These are phyloP conservation scores for Fusarium falciforme DNA, from an alignment of 2,329 filamentous ascomycete genomes.

Conservation along the genomic window DNA sequence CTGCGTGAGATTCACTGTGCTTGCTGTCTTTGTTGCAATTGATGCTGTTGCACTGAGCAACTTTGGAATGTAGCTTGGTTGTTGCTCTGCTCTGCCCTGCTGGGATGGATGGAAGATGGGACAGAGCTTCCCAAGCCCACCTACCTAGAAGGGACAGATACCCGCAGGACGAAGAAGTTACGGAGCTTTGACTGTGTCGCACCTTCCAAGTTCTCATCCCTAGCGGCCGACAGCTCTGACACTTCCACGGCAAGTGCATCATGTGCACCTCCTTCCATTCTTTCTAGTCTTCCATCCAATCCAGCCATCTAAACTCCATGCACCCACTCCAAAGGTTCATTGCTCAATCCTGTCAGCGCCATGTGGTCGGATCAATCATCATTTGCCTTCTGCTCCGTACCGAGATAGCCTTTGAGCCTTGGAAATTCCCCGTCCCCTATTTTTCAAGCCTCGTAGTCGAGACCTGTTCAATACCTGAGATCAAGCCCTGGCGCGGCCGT, in stretches of 20 bases:
- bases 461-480: constrained; percentile 31
- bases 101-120: not conserved
- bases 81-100: not conserved
- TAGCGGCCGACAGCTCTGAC: not conserved
- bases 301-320: not conserved
- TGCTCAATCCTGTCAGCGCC: constrained; percentile 10
- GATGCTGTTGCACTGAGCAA: not conserved
- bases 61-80: not conserved
- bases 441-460: constrained; percentile 7
- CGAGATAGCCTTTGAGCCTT: constrained; percentile 19
- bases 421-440: constrained; percentile 10
- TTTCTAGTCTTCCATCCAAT: not conserved
- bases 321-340: constrained; percentile 4
- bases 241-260: not conserved
- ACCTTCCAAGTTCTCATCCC: not conserved
- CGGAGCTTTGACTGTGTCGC: not conserved
- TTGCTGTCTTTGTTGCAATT: not conserved
- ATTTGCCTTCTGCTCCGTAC: not conserved
- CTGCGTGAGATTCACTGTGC: not conserved
- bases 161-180: not conserved
- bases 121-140: not conserved
- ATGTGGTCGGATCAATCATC: not conserved
- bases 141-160: not conserved
- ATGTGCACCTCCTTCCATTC: not conserved
- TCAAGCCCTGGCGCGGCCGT: constrained; percentile 6